Base-by-base conservation (phyloP, 768 basidiomycete genomes). In the Tylopilus rubrobrunneus region DNA sequence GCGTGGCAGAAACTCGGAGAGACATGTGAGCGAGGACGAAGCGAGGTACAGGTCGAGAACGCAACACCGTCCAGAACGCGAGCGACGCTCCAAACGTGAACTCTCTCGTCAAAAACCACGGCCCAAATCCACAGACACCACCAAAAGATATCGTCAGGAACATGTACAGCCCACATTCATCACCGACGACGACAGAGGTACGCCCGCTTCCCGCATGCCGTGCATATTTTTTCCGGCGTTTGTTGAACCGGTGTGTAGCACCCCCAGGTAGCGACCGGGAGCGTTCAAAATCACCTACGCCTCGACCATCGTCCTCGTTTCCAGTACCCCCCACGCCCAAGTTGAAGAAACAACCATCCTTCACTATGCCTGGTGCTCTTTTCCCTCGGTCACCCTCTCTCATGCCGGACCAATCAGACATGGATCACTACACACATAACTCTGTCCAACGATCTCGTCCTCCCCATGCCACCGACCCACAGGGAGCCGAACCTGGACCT, bases 311-410 rank as follows among this genome's bases (percentile, higher is more conserved):
- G 5, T 8, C 66, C 31, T 6, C 34, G 4, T 57, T 63, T 37
- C 53, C 21, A 21, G 63, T 67, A 3, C 67, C 73, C 23, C 68
- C 72, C 1, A 68, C 68, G 14, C 74, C 66, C 12, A 71, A 44
- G 49, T 39, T 69, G 45, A 67, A 52, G 34, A 69, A 62, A 40
- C 56, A 67, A n/a, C 70, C 71, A 8, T 81, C 81, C 3, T 62
- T 78, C 0, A 84, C 83, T 1, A 92, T 92, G 89, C 89, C 89
- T 21, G 89, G 89, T 8, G 80, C 89, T 1, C 78, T 92, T 12
- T 88, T 84, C 63, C 81, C 87, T 5, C 83, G 87, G 9, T 88
- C 89, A 0, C 77, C 82, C 0, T 87, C 87, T n/a, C 72, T 83
- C 12, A 71, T 83, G 29, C 81, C 83, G 7, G 65, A 67, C 27